These are phyloP conservation scores for Exobasidium cylindrosporum DNA, from an alignment of 1,284 basidiomycete species.

Conservation along the genomic window DNA sequence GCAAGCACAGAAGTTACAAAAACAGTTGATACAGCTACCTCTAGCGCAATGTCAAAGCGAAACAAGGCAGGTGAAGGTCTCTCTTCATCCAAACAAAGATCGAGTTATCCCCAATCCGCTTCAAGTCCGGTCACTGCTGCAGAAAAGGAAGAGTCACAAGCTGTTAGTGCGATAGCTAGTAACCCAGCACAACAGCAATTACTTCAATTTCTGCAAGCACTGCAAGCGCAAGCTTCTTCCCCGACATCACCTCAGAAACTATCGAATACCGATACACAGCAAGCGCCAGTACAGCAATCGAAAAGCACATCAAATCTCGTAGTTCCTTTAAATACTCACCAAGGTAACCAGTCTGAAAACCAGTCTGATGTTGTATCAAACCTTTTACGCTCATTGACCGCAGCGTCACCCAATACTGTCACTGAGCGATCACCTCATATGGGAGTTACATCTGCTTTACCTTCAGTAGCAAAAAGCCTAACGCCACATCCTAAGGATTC, in stretches of 20 bases:
- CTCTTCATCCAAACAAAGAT: neutral
- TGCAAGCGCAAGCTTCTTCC: conserved; percentile 17
- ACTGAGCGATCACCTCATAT: neutral
- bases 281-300: neutral
- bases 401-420: neutral
- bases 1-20: too few species aligned
- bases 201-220: conserved; percentile 27
- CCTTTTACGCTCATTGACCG: neutral
- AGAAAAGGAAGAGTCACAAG: neutral
- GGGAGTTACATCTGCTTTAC: too few species aligned
- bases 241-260: neutral
- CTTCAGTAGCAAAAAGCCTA: neutral
- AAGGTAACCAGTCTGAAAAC: too few species aligned
- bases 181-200: conserved; percentile 12
- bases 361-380: neutral
- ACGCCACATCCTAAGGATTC: neutral
- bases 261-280: neutral
- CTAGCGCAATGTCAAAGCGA: too few species aligned
- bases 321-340: neutral
- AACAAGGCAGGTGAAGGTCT: neutral
- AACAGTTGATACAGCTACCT: too few species aligned
- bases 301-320: neutral
- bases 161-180: neutral
- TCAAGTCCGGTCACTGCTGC: neutral
- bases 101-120: neutral